Percentiles rank a stretch among this genome's conserved stretches.
Conservation (phyloP, 495 filamentous ascomycete genomes). For the Platismatia glauca region DNA sequence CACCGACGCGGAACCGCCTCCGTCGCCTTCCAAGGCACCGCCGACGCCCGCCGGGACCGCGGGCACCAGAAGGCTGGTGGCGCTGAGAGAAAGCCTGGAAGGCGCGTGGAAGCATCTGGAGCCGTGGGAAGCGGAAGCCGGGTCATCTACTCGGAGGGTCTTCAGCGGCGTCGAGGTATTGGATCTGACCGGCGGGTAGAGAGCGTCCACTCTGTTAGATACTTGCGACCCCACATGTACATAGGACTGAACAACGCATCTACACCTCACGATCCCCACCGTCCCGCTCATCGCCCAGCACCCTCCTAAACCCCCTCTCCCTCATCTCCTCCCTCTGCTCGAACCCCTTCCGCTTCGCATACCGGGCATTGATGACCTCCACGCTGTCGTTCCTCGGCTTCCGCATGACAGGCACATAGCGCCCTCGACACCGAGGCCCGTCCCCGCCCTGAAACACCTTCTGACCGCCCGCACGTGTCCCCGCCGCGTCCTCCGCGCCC, state of each 20-base stretch:
- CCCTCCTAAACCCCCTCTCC: background rate
- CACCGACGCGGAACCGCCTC: background rate
- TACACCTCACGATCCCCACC: background rate
- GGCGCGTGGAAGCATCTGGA: slow-evolving; percentile 24
- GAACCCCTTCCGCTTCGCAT: slow-evolving; percentile 60
- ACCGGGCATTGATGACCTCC: slow-evolving; percentile 68
- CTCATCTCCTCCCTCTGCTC: slow-evolving; percentile 21
- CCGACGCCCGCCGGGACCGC: background rate
- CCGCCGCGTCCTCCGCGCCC: slow-evolving; percentile 23
- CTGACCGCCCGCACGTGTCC: slow-evolving; percentile 32
- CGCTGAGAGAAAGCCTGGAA: slow-evolving; percentile 21
- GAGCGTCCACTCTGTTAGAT: background rate
- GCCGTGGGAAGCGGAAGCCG: slow-evolving; percentile 7
- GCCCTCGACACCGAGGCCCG: slow-evolving; percentile 46
- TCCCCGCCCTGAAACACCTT: slow-evolving; percentile 68
- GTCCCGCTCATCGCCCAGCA: background rate
- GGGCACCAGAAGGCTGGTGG: slow-evolving; percentile 7
- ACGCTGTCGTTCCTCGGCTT: slow-evolving; percentile 53
- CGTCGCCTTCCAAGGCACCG: background rate
- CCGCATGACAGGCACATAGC: slow-evolving; percentile 64
- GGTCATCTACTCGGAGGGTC: background rate
- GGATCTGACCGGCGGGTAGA: slow-evolving; percentile 18
- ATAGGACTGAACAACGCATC: background rate
- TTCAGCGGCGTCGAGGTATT: slow-evolving; percentile 19
- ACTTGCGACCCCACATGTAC: background rate